Evolutionary conservation across 805 yeast species (phyloP).

Genomic region (Kazachstania kunashirensis): DNA sequence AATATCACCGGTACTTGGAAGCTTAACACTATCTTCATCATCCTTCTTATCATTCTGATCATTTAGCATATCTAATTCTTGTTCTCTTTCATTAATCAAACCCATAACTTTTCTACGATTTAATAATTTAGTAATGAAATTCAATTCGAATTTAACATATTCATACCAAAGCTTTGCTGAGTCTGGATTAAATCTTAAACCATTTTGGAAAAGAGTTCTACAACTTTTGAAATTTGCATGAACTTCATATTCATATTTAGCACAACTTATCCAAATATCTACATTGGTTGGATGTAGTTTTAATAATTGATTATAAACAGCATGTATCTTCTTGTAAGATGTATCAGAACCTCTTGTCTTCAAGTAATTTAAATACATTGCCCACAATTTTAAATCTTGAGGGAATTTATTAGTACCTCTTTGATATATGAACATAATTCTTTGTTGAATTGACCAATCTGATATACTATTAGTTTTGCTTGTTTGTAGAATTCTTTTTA

Average conservation of each 20-base stretch:
- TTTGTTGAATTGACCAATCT: constrained; percentile 78
- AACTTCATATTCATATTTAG: constrained; percentile 82
- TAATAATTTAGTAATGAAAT: constrained; percentile 72
- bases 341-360: constrained; percentile 43
- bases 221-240: constrained; percentile 87
- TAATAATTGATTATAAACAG: constrained; percentile 65
- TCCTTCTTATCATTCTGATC: constrained; percentile 28
- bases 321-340: constrained; percentile 62
- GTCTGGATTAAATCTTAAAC: constrained; percentile 73
- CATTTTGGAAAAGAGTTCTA: constrained; percentile 75
- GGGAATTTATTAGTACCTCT: constrained; percentile 77
- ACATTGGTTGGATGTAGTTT: constrained; percentile 86
- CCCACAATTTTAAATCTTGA: constrained; percentile 69
- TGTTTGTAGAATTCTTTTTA: constrained; percentile 46
- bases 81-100: constrained; percentile 64
- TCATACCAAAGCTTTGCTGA: constrained; percentile 67
- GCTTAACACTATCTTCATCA: constrained; percentile 32
- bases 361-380: constrained; percentile 58
- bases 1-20: constrained; percentile 45
- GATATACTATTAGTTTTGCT: constrained; percentile 58
- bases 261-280: constrained; percentile 89
- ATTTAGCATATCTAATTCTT: constrained; percentile 38
- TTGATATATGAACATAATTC: constrained; percentile 74
- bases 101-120: constrained; percentile 79
- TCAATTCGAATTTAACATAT: constrained; percentile 80